phyloP scores from a whole-genome alignment of 2,329 filamentous ascomycete genomes.

The Aschersonia sp. region DNA sequence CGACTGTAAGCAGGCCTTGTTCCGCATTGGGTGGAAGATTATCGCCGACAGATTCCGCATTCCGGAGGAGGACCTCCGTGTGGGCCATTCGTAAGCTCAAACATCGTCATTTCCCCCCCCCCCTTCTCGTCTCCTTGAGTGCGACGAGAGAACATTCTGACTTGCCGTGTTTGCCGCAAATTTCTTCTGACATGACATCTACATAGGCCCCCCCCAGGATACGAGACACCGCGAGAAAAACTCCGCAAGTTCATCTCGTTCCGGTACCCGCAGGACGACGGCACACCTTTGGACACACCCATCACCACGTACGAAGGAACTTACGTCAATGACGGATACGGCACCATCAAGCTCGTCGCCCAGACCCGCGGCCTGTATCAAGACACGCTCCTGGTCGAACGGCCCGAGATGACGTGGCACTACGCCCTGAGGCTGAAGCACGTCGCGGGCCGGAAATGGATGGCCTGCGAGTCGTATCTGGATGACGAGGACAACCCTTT shows the following conservation, averaged over 20 bases:
- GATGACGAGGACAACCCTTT: background rate
- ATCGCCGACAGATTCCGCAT: slow-evolving; percentile 16
- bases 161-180: no score
- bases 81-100: background rate
- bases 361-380: background rate
- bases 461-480: slow-evolving; percentile 5
- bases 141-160: no score
- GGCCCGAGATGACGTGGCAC: slow-evolving; percentile 7
- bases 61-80: slow-evolving; percentile 5
- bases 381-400: background rate
- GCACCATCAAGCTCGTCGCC: slow-evolving; percentile 8
- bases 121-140: no score
- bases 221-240: slow-evolving; percentile 1
- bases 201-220: background rate
- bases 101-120: background rate
- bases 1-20: slow-evolving; percentile 16
- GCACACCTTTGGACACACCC: slow-evolving; percentile 18
- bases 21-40: slow-evolving; percentile 12
- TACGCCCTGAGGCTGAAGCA: slow-evolving; percentile 11
- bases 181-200: slow-evolving; percentile 3
- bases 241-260: slow-evolving; percentile 17
- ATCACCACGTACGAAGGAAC: slow-evolving; percentile 21
- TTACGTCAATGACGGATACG: slow-evolving; percentile 29
- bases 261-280: slow-evolving; percentile 21
- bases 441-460: slow-evolving; percentile 15